Percentiles rank a stretch among this genome's conserved stretches.
phyloP scores from a whole-genome alignment of 31 red algal genomes.

The Bonnemaisonia californica region DNA sequence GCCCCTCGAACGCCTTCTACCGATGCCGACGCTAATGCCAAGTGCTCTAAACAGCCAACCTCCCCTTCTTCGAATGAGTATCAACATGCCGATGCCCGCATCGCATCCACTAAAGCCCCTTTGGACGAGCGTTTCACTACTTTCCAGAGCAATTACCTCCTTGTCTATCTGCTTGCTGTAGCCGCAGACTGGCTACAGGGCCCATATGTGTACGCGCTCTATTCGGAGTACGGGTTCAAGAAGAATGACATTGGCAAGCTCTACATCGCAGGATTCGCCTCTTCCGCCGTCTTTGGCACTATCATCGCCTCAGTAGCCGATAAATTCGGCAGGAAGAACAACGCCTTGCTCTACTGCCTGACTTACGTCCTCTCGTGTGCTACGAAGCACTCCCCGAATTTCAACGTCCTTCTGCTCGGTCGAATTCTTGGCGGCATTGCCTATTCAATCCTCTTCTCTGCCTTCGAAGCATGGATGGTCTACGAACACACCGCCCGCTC shows the following conservation, averaged over 20 bases:
- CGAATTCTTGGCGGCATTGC: constrained; percentile 85
- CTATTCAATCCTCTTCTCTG: constrained; percentile 88
- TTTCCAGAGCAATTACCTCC: constrained; percentile 80
- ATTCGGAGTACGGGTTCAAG: constrained; percentile 84
- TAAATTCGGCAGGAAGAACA: constrained; percentile 72
- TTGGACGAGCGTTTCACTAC: constrained; percentile 16
- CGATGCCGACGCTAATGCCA: not conserved
- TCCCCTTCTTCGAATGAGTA: too few relatives aligned
- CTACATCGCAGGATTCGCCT: constrained; percentile 92
- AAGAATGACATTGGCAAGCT: constrained; percentile 78
- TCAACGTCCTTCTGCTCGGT: constrained; percentile 76
- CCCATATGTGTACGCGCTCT: constrained; percentile 97
- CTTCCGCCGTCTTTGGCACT: constrained; percentile 87
- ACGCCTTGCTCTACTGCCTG: constrained; percentile 65
- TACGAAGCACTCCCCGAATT: constrained; percentile 84
- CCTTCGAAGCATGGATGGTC: constrained; percentile 94
- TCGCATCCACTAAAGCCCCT: not conserved
- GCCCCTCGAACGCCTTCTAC: too few relatives aligned
- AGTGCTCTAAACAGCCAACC: not conserved
- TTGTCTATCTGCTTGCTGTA: constrained; percentile 82
- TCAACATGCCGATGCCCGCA: not conserved
- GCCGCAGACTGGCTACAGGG: constrained; percentile 96
- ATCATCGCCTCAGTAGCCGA: constrained; percentile 86
- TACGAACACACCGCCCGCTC: constrained; percentile 62
- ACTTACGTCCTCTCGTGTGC: constrained; percentile 81